Conservation (phyloP, 805 yeast species). For the Ogataea parapolymorpha region DNA sequence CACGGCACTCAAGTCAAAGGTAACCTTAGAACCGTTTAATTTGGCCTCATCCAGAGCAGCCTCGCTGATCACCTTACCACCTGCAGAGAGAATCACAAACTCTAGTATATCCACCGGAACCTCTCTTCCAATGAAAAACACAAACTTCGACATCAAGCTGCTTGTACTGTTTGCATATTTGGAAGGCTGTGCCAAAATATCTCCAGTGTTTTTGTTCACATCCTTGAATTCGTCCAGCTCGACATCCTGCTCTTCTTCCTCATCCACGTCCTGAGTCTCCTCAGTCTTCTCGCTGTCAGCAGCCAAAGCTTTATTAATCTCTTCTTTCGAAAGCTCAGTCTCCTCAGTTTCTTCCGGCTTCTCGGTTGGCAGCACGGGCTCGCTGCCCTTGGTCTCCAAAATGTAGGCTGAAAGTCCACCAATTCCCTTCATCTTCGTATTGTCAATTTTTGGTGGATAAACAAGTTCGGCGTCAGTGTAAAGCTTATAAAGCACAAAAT, state of each 20-base stretch:
- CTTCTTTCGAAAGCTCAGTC: slow-evolving; percentile 38
- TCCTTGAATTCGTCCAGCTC: slow-evolving; percentile 73
- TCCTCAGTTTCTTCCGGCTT: slow-evolving; percentile 31
- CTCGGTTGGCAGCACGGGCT: slow-evolving; percentile 37
- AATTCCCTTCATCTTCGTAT: slow-evolving; percentile 69
- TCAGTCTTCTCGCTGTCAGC: slow-evolving; percentile 45
- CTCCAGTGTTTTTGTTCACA: slow-evolving; percentile 60
- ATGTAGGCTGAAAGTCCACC: slow-evolving; percentile 88
- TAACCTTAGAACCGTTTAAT: slow-evolving; percentile 43
- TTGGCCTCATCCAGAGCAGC: slow-evolving; percentile 75
- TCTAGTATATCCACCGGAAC: slow-evolving; percentile 91
- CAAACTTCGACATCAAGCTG: slow-evolving; percentile 65
- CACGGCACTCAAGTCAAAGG: slow-evolving; percentile 60
- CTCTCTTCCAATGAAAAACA: slow-evolving; percentile 90
- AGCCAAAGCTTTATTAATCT: slow-evolving; percentile 48
- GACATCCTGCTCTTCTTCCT: slow-evolving; percentile 41
- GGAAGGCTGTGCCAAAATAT: slow-evolving; percentile 69
- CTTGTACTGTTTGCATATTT: slow-evolving; percentile 57
- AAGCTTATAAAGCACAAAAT: slow-evolving; percentile 80
- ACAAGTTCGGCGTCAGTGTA: slow-evolving; percentile 82
- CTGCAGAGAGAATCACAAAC: slow-evolving; percentile 79
- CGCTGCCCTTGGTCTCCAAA: slow-evolving; percentile 49
- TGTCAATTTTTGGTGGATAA: slow-evolving; percentile 86
- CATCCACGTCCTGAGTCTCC: slow-evolving; percentile 39
- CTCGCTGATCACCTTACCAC: slow-evolving; percentile 84